Base-by-base conservation (phyloP, 345 rosid genomes). In the Mallotus nudiflorus region DNA sequence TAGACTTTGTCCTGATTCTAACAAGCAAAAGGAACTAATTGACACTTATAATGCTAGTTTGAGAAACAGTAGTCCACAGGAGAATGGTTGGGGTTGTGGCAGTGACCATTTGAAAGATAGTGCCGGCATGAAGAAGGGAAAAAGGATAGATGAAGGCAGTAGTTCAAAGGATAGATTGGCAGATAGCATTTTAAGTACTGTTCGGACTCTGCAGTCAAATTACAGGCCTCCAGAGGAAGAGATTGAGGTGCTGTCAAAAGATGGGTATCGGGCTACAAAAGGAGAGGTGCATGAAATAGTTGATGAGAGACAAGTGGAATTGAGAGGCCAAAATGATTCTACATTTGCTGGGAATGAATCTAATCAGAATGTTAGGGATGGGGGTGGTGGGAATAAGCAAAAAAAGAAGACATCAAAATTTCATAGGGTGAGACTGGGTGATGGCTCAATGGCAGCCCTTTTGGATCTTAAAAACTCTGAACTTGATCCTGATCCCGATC, bases 351-450 rank as follows among this genome's bases (percentile, higher is more conserved):
- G 55, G 2, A 80, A 65, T 73, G 85, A 78, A 79, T 75, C 68
- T 28, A 72, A 55, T 50, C 75, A 72, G 59, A 71, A 50, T 29
- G 5, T 62, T 9, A 74, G 37, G 52, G 83, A 77, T 69, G 82
- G 77, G 28, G 77, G 75, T 66, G 78, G 85, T 37, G 78, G 66
- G 67, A 77, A 69, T 74, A 90, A 84, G 80, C 94, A 83, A 33
- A 77, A 82, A 64, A 95, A 91, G 85, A 95, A 91, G 72, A 85
- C 91, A 39, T 87, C 96, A 0, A 91, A 91, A 80, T 89, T 91
- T 73, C 92, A 79, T 27, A 84, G 93, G 57, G 80, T 71, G 65
- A 87, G 91, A 65, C 79, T 93, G 37, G 97, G 96, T 55, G 98
- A 89, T 75, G 90, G 88, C 55, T 89, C 93, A 50, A 79, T 83